These are phyloP conservation scores for Saturnispora diversa DNA, from an alignment of 805 yeast species.

Conservation along the genomic window DNA sequence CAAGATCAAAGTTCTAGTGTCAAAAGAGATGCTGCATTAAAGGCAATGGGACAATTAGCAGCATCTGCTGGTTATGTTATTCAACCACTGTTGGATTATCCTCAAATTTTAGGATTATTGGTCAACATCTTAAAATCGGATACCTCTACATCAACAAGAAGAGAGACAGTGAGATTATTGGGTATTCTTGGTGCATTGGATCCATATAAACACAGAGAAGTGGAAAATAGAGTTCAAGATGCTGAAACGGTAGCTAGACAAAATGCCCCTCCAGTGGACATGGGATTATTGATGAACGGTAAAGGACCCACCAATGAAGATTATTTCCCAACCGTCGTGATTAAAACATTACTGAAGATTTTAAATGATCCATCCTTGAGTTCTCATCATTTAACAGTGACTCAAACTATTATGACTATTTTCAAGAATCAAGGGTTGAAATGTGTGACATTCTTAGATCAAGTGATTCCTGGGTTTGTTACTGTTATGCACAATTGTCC, in stretches of 20 bases:
- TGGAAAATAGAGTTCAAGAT: slow-evolving; percentile 49
- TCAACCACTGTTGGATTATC: slow-evolving; percentile 86
- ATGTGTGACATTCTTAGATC: slow-evolving; percentile 82
- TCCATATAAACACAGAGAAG: slow-evolving; percentile 90
- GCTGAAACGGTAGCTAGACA: slow-evolving; percentile 49
- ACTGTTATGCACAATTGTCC: slow-evolving; percentile 79
- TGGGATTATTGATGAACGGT: slow-evolving; percentile 84
- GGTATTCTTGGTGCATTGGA: slow-evolving; percentile 96
- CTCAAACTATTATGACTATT: slow-evolving; percentile 89
- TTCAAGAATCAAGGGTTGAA: slow-evolving; percentile 82
- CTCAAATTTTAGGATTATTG: slow-evolving; percentile 74
- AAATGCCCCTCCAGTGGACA: slow-evolving; percentile 84
- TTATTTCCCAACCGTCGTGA: slow-evolving; percentile 92
- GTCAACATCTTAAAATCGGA: slow-evolving; percentile 79
- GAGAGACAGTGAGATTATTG: slow-evolving; percentile 81
- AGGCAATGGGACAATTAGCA: slow-evolving; percentile 80
- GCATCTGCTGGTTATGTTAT: slow-evolving; percentile 92
- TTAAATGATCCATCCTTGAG: slow-evolving; percentile 78
- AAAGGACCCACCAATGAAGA: slow-evolving; percentile 90
- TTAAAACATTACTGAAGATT: slow-evolving; percentile 74
- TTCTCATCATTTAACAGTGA: slow-evolving; percentile 81
- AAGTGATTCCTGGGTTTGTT: slow-evolving; percentile 81
- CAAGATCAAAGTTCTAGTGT: slow-evolving; percentile 87
- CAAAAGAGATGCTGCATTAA: slow-evolving; percentile 84
- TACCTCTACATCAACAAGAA: slow-evolving; percentile 58